These are phyloP conservation scores for Francoa sonchifolia DNA, from an alignment of 441 rosid species.

Conservation along the genomic window DNA sequence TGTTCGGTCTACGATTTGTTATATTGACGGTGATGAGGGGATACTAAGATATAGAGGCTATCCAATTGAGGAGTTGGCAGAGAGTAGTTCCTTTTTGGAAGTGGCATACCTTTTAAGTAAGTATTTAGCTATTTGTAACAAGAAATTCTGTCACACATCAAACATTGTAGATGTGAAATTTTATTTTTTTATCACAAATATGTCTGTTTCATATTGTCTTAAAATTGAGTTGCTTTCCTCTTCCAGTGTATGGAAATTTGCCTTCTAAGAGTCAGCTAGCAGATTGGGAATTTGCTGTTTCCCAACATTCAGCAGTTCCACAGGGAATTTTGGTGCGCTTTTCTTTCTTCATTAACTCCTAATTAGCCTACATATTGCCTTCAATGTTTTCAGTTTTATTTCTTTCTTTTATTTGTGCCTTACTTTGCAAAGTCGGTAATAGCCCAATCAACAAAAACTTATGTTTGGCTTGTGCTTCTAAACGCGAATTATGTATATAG, in stretches of 20 bases:
- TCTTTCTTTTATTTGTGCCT: background rate
- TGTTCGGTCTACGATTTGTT: slow-evolving; percentile 66
- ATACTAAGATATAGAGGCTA: slow-evolving; percentile 73
- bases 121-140: slow-evolving; percentile 5
- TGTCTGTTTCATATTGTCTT: background rate
- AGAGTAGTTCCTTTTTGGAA: slow-evolving; percentile 64
- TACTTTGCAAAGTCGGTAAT: too few relatives aligned
- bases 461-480: too few relatives aligned
- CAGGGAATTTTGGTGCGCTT: slow-evolving; percentile 69
- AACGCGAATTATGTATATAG: too few relatives aligned
- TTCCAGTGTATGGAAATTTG: slow-evolving; percentile 82
- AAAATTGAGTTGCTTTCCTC: slow-evolving; percentile 1
- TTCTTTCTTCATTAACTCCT: slow-evolving; percentile 1
- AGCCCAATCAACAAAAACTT: too few relatives aligned
- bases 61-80: slow-evolving; percentile 76
- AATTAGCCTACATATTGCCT: background rate
- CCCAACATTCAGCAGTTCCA: slow-evolving; percentile 96
- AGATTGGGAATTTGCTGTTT: slow-evolving; percentile 88
- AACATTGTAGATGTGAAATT: too few relatives aligned
- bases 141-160: background rate
- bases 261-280: slow-evolving; percentile 76
- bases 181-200: background rate
- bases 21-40: slow-evolving; percentile 85
- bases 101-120: slow-evolving; percentile 48
- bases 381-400: background rate